These are phyloP conservation scores for Nakazawaea holstii DNA, from an alignment of 805 yeast species.

Conservation along the genomic window DNA sequence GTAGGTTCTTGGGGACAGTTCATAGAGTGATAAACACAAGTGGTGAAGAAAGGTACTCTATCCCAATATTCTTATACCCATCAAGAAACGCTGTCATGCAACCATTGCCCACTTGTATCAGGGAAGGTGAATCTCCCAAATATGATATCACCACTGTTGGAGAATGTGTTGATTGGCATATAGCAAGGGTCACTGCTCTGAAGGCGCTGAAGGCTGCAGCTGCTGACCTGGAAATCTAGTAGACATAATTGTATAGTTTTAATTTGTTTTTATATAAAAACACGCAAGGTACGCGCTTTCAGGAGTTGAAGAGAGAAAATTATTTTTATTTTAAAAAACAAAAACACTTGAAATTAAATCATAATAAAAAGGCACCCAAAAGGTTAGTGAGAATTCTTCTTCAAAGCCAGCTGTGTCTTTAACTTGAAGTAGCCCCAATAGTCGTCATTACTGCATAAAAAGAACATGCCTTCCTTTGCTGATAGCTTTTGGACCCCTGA, in stretches of 20 bases:
- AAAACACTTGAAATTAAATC: too few relatives aligned
- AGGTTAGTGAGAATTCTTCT: too few relatives aligned
- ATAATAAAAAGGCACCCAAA: too few relatives aligned
- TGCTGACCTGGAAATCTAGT: neutral
- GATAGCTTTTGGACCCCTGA: conserved; percentile 77
- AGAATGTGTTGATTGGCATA: conserved; percentile 10
- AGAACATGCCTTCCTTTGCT: conserved; percentile 53
- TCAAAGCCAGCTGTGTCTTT: too few relatives aligned
- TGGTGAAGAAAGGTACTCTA: conserved; percentile 21
- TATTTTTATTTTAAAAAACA: too few relatives aligned
- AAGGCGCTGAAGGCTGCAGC: conserved; percentile 3
- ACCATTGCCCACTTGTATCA: conserved; percentile 18
- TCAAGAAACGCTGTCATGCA: conserved; percentile 16
- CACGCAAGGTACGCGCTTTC: too few relatives aligned
- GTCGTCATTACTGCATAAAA: neutral
- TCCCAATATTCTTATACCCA: conserved; percentile 23
- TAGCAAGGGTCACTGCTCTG: conserved; percentile 8
- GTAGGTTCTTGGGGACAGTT: conserved; percentile 29
- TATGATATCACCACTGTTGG: conserved; percentile 8
- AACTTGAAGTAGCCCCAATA: neutral
- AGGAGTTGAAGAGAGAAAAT: too few relatives aligned
- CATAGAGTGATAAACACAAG: conserved; percentile 32
- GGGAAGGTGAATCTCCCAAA: conserved; percentile 7
- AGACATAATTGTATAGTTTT: neutral
- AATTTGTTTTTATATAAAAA: too few relatives aligned